A percentile compares a stretch with the other conserved stretches of the same genome.
Evolutionary conservation across 1,139 yeast genomes (phyloP).

Genomic region (Martiniozyma asiatica): DNA sequence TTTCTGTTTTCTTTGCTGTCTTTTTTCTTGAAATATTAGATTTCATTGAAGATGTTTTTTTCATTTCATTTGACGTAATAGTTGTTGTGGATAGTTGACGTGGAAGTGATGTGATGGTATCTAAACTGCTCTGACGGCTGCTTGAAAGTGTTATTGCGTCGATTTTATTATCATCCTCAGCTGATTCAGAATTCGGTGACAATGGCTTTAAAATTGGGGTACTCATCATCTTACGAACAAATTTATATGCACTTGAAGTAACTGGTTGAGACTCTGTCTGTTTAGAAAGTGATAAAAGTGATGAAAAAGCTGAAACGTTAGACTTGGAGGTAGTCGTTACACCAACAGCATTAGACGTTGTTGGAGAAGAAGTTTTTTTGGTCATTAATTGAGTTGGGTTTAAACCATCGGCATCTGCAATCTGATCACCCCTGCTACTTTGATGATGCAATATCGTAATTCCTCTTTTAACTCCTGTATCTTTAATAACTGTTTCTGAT

Average conservation of each 20-base stretch:
- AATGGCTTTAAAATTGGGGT: constrained; percentile 16
- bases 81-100: too few relatives aligned
- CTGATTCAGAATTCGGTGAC: constrained; percentile 7
- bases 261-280: constrained; percentile 11
- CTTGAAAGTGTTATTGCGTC: background rate
- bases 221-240: constrained; percentile 21
- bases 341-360: constrained; percentile 22
- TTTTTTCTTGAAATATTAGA: too few relatives aligned
- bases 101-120: constrained; percentile 2
- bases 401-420: constrained; percentile 8
- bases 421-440: too few relatives aligned
- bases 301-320: constrained; percentile 23
- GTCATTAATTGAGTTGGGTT: constrained; percentile 16
- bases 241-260: constrained; percentile 17
- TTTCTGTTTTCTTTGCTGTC: too few relatives aligned
- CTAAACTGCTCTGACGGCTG: constrained; percentile 1
- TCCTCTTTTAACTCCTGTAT: background rate
- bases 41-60: too few relatives aligned
- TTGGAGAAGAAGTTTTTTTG: constrained; percentile 17
- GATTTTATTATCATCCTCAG: background rate
- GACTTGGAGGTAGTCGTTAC: constrained; percentile 23
- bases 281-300: constrained; percentile 19
- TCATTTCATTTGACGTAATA: too few relatives aligned
- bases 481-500: background rate
- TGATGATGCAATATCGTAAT: too few relatives aligned